Base-by-base conservation (phyloP, 192 early-diverging fungal species). In the Ambispora gerdemannii region DNA sequence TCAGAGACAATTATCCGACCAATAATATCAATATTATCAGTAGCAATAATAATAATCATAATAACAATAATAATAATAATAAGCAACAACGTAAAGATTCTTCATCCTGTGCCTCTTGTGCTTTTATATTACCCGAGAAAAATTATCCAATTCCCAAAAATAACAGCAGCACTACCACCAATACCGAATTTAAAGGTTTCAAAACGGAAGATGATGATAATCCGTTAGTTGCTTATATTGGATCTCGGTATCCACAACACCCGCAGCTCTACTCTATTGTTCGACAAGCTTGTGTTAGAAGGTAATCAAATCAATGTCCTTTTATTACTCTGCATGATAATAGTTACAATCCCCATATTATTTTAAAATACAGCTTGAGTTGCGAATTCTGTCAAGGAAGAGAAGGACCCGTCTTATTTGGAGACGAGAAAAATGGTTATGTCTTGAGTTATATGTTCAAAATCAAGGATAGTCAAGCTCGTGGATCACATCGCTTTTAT, bases 361-460 rank as follows among this genome's bases (percentile, higher is more conserved):
- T 51, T 51, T 17, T 51, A 51, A 11, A 55, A 6, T 33, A 36
- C 60, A 89, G 87, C 36, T 75, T 89, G 28, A 89, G 84, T 62
- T 75, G 80, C 43, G 88, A 89, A 38, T 86, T 86, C 17, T 86
- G 83, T 56, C 86, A 83, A 35, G 86, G 87, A 15, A 73, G 81
- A 47, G 88, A 89, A 61, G 88, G 88, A 0, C 80, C 88, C 1
- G 83, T 89, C 10, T 77, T 89, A 66, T 88, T 89, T 86, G 88
- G 88, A 27, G 87, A 89, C 66, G 84, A 87, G 24, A 74, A 80
- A 35, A 84, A 85, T 64, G 88, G 87, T 24, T 87, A 87, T 79
- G 85, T 86, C n/a, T 80, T 89, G 68, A 83, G 81, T 27, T 89
- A 89, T 71, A 87, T 88, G 80, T 89, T 89, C 76, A 89, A 85